These are phyloP conservation scores for Fusarium domesticum DNA, from an alignment of 2,329 filamentous ascomycete species.

Conservation along the genomic window DNA sequence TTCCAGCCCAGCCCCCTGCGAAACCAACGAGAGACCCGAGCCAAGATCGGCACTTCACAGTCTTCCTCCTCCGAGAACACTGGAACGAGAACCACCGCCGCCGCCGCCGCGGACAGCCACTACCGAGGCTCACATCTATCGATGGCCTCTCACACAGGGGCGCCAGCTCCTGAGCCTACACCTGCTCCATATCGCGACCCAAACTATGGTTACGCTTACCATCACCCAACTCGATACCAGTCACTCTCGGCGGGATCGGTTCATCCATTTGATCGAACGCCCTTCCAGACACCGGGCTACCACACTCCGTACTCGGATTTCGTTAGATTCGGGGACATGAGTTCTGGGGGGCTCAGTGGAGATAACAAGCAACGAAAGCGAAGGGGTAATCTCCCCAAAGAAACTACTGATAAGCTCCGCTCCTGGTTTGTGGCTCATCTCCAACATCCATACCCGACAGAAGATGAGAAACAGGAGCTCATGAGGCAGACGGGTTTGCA, in stretches of 20 bases:
- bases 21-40: slow-evolving; percentile 37
- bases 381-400: slow-evolving; percentile 85
- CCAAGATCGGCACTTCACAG: slow-evolving; percentile 40
- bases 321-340: slow-evolving; percentile 42
- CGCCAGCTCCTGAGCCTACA: slow-evolving; percentile 32
- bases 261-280: slow-evolving; percentile 42
- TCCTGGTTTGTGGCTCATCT: slow-evolving; percentile 78
- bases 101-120: slow-evolving; percentile 36
- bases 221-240: slow-evolving; percentile 45
- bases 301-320: slow-evolving; percentile 42
- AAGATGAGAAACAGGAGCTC: slow-evolving; percentile 82
- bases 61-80: slow-evolving; percentile 37
- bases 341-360: slow-evolving; percentile 36
- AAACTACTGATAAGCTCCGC: slow-evolving; percentile 77
- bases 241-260: slow-evolving; percentile 45
- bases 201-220: slow-evolving; percentile 39
- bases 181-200: slow-evolving; percentile 34
- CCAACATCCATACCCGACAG: slow-evolving; percentile 79
- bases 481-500: slow-evolving; percentile 74
- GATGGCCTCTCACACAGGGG: slow-evolving; percentile 23
- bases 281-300: slow-evolving; percentile 43
- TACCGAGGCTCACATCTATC: slow-evolving; percentile 32
- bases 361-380: slow-evolving; percentile 59
- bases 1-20: slow-evolving; percentile 32
- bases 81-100: slow-evolving; percentile 36